Evolutionary conservation across 2,329 filamentous ascomycete genomes (phyloP).

Genomic region (Paramyrothecium sp.): DNA sequence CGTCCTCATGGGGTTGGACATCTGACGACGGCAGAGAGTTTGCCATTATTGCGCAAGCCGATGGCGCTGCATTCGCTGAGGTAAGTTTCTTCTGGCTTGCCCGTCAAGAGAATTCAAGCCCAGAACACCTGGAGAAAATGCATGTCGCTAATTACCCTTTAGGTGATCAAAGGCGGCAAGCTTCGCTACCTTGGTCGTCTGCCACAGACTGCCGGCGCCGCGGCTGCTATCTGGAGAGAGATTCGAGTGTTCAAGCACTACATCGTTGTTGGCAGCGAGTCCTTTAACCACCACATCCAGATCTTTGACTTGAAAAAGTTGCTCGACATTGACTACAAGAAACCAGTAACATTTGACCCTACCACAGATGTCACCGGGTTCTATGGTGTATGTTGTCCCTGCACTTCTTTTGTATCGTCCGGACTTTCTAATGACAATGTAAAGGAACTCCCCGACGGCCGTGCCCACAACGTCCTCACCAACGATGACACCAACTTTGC

Average conservation of each 20-base stretch:
- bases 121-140: not conserved
- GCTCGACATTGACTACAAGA: constrained; percentile 41
- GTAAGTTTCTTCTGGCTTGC: constrained; percentile 21
- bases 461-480: constrained; percentile 12
- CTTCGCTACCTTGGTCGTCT: constrained; percentile 53
- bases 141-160: constrained; percentile 11
- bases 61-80: constrained; percentile 54
- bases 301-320: constrained; percentile 63
- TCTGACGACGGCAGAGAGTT: constrained; percentile 52
- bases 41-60: constrained; percentile 50
- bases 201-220: constrained; percentile 38
- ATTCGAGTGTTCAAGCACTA: constrained; percentile 41
- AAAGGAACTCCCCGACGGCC: constrained; percentile 16
- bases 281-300: constrained; percentile 54
- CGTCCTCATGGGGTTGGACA: constrained; percentile 53
- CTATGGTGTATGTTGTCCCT: constrained; percentile 23
- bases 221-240: constrained; percentile 50
- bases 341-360: constrained; percentile 23
- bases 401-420: constrained; percentile 27
- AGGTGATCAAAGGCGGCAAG: constrained; percentile 44
- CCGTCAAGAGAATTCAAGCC: not conserved
- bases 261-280: constrained; percentile 38
- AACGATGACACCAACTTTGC: constrained; percentile 44
- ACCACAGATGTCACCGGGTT: constrained; percentile 29
- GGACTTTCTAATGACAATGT: not conserved